A percentile compares a stretch with the other conserved stretches of the same genome.
Conservation (phyloP, 2,329 filamentous ascomycete species). For the Gliomastix tumulicola region DNA sequence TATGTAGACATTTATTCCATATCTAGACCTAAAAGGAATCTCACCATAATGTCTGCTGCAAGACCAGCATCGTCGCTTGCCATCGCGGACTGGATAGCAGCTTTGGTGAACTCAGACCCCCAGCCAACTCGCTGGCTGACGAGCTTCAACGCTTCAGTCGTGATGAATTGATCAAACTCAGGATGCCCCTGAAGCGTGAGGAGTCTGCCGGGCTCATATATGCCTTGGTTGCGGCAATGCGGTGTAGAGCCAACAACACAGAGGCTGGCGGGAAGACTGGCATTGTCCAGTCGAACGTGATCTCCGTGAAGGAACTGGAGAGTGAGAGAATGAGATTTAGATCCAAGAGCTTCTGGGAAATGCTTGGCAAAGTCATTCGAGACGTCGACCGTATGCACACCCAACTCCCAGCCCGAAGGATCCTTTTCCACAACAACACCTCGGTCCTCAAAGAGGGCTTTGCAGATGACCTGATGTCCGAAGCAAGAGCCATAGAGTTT, state of each 20-base stretch:
- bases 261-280: neutral
- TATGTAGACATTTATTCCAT: too few species aligned
- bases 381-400: conserved; percentile 16
- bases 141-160: conserved; percentile 23
- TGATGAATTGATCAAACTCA: conserved; percentile 32
- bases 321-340: conserved; percentile 11
- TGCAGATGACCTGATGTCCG: conserved; percentile 30
- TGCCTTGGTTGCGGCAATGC: conserved; percentile 26
- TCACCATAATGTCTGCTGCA: too few species aligned
- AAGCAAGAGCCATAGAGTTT: conserved; percentile 33
- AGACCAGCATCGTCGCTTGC: too few species aligned
- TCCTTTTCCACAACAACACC: conserved; percentile 16
- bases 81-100: neutral
- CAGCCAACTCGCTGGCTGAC: conserved; percentile 15
- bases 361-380: conserved; percentile 10
- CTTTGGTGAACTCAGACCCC: conserved; percentile 2
- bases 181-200: conserved; percentile 34
- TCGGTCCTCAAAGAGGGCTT: conserved; percentile 20
- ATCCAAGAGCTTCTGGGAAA: too few species aligned
- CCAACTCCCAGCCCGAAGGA: conserved; percentile 19
- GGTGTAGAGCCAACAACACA: conserved; percentile 11
- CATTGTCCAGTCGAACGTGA: conserved; percentile 10
- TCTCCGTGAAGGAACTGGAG: conserved; percentile 29
- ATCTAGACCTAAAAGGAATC: too few species aligned
- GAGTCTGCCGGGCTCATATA: conserved; percentile 25